These are phyloP conservation scores for Nemania sp. DNA, from an alignment of 2,329 filamentous ascomycete species.

Conservation along the genomic window DNA sequence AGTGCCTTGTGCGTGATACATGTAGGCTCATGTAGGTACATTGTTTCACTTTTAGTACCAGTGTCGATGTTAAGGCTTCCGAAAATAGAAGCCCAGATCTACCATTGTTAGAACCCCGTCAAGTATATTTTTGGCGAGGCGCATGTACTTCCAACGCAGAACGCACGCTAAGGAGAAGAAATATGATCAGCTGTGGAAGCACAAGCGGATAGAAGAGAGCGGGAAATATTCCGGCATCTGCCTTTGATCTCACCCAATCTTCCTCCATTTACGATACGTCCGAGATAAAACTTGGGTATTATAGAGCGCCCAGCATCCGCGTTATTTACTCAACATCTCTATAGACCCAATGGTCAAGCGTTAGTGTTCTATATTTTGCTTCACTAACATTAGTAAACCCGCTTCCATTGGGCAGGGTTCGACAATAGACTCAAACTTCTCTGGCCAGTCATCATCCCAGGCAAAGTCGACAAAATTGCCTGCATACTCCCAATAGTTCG, in stretches of 20 bases:
- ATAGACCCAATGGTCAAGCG: background rate
- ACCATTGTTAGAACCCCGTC: background rate
- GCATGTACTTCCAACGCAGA: background rate
- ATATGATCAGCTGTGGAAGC: background rate
- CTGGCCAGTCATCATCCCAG: slow-evolving; percentile 21
- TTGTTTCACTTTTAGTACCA: slow-evolving; percentile 8
- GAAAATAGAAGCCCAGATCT: background rate
- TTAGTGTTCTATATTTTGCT: slow-evolving; percentile 3
- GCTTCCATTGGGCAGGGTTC: slow-evolving; percentile 3
- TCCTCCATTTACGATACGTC: background rate
- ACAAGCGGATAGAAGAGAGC: background rate
- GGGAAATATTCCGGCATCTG: background rate
- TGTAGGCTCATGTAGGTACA: background rate
- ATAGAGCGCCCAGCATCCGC: background rate
- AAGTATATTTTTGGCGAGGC: background rate
- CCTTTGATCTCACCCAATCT: background rate
- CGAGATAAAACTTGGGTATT: background rate
- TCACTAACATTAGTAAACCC: background rate
- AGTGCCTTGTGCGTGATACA: background rate
- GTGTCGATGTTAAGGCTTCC: background rate
- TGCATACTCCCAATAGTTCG: slow-evolving; percentile 32
- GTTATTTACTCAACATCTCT: background rate
- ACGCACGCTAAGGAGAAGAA: background rate
- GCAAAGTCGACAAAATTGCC: slow-evolving; percentile 22
- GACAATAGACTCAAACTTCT: slow-evolving; percentile 21